Base-by-base conservation (phyloP, 305 asterid genomes). In the Galium porrigens region DNA sequence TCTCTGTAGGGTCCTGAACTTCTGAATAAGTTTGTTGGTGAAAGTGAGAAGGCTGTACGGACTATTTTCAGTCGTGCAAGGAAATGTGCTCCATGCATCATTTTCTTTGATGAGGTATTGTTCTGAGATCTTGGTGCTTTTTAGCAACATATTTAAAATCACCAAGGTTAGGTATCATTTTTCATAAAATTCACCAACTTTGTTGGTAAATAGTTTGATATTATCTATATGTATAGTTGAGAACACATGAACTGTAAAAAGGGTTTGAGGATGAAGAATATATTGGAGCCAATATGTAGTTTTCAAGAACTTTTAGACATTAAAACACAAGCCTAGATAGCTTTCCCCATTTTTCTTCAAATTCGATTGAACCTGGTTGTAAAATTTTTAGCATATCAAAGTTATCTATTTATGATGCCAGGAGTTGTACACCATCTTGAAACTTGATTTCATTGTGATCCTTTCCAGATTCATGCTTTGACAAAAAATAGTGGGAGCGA, bases 51-150 rank as follows among this genome's bases (percentile, higher is more conserved):
- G 78, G 85, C 88, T 11, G 87, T 92, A 51, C 77, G 95, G 70
- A 92, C 83, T 65, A 61, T 82, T 68, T 92, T 92, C 77, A 79
- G 78, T 54, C 95, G 98, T 73, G 98, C 98, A 20, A 87, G 95
- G 75, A 82, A 84, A 65, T 87, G 95, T 66, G 64, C 98, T 34
- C 98, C 95, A n/a, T 92, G 96, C 83, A 78, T 89, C 59, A 75
- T 92, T 69, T 92, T 89, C 85, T 92, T 92, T 55, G 98, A 91
- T 71, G 96, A 89, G 98, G 96, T 86, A 65, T 69, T 39, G 44
- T 39, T 52, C 57, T n/a, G 58, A 58, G 42, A 53, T 56, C 33
- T 44, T 49, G 58, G n/a, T n/a, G n/a, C n/a, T n/a, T n/a, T 15
- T 3, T 49, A n/a, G 55, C 27, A 49, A 49, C 22, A 3, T 49